Percentiles rank a stretch among this genome's conserved stretches.
Evolutionary conservation across 1,284 basidiomycete genomes (phyloP).

Genomic region (Ceraceosorus guamensis): DNA sequence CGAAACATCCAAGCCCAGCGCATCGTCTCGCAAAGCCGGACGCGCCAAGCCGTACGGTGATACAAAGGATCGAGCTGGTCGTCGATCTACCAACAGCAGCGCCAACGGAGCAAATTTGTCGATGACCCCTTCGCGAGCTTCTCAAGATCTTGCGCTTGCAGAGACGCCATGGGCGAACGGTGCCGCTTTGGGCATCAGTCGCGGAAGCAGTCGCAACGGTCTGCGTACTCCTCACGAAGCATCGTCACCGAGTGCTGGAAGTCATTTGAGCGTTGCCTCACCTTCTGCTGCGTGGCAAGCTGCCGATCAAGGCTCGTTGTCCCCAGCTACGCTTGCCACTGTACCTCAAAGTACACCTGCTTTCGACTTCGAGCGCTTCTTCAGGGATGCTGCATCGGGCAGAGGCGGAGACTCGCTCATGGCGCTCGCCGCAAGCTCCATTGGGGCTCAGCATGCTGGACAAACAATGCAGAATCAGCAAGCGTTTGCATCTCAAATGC

Average conservation of each 20-base stretch:
- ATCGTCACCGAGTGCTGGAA: slow-evolving; percentile 17
- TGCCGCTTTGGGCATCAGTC: slow-evolving; percentile 13
- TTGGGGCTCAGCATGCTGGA: not conserved
- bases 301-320: slow-evolving; percentile 30
- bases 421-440: not conserved
- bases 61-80: not conserved
- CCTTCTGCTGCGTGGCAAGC: slow-evolving; percentile 16
- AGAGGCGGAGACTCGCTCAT: not conserved
- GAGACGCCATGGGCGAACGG: slow-evolving; percentile 13
- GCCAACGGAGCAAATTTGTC: slow-evolving; percentile 20
- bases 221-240: slow-evolving; percentile 23
- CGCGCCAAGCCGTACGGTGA: slow-evolving; percentile 39
- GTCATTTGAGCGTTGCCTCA: slow-evolving; percentile 14
- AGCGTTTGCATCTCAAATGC: not conserved
- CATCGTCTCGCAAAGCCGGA: slow-evolving; percentile 9
- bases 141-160: slow-evolving; percentile 17
- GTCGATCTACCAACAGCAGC: slow-evolving; percentile 18
- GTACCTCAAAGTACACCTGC: slow-evolving; percentile 37
- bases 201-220: not conserved
- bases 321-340: slow-evolving; percentile 28
- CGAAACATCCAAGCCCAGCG: too few species aligned
- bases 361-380: slow-evolving; percentile 35
- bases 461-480: not conserved
- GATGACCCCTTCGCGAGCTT: slow-evolving; percentile 25
- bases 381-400: slow-evolving; percentile 12